Conservation (phyloP, 768 basidiomycete species). For the Bullera alba region DNA sequence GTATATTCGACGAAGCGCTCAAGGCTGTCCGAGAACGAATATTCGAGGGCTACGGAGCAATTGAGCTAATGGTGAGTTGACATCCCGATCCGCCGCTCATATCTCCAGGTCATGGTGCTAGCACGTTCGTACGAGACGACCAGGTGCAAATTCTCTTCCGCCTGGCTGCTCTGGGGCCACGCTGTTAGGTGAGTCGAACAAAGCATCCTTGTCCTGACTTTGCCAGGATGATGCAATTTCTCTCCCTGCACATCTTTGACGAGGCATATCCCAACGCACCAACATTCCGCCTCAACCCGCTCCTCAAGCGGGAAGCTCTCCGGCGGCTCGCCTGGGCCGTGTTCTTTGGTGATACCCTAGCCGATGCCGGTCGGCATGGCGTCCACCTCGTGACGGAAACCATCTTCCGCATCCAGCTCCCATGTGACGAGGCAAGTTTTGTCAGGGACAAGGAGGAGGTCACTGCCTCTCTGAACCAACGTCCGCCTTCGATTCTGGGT, state of each 20-base stretch:
- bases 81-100: not conserved
- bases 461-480: not conserved
- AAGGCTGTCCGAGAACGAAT: not conserved
- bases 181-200: constrained; percentile 12
- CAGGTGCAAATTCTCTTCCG: constrained; percentile 2
- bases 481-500: too few species aligned
- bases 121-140: constrained; percentile 9
- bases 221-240: constrained; percentile 23
- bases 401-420: constrained; percentile 15
- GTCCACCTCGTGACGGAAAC: constrained; percentile 9
- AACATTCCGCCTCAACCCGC: constrained; percentile 2
- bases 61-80: constrained; percentile 18
- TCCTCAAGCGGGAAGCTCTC: constrained; percentile 12
- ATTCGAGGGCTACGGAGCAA: constrained; percentile 9
- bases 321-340: constrained; percentile 21
- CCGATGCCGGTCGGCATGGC: constrained; percentile 13
- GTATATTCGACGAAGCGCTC: not conserved
- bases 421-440: constrained; percentile 12
- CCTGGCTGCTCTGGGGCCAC: constrained; percentile 14
- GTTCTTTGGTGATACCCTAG: constrained; percentile 9
- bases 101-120: constrained; percentile 8
- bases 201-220: not conserved
- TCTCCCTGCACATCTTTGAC: constrained; percentile 14
- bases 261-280: constrained; percentile 6
- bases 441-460: not conserved